Evolutionary conservation across 768 basidiomycete genomes (phyloP), one percentile per base, ranked within the genome.

Genomic region (Mycena epipterygia): DNA sequence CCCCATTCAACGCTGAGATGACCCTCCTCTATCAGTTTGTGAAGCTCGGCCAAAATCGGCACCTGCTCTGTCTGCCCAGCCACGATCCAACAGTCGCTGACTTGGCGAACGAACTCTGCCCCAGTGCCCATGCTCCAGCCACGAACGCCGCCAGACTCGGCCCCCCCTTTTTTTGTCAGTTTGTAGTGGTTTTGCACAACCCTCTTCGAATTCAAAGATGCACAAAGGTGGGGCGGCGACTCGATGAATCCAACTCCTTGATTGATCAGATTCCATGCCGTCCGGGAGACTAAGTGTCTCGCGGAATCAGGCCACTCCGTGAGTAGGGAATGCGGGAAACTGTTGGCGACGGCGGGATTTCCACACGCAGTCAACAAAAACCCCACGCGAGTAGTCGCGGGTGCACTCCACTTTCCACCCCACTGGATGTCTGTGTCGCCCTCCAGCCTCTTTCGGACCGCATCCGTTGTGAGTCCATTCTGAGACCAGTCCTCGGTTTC

Each of bases 81-180:
- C 0, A 68, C 66, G 7, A n/a, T 5, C 74, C 74, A 75, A 14
- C 51, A 57, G n/a, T 29, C 16, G 35, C 65, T 66, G 23, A 74
- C 68, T 17, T 30, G 23, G 11, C 37, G 37, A 2, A 70, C 65
- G 53, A 76, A 76, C 56, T 69, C 73, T 9, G 71, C 55, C 8
- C 67, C 53, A 29, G 56, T 66, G 17, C 49, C 55, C 21, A 49
- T 55, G 33, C 71, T 49, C 74, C 75, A 76, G 13, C 75, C 72
- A 6, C 75, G 68, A 12, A 73, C n/a, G 8, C 75, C 74, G 9
- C 74, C 75, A 46, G 62, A 29, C 58, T 76, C 68, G 32, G 69
- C 71, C 2, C 75, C 75, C 52, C 68, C 75, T 42, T 73, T 71
- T 30, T 68, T 71, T 19, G 70, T 64, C 3, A 72, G 42, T 57